Percentiles rank a stretch among this genome's conserved stretches.
These are phyloP conservation scores for Aspergillus aculeatus DNA, from an alignment of 2,329 filamentous ascomycete genomes.

Conservation along the genomic window DNA sequence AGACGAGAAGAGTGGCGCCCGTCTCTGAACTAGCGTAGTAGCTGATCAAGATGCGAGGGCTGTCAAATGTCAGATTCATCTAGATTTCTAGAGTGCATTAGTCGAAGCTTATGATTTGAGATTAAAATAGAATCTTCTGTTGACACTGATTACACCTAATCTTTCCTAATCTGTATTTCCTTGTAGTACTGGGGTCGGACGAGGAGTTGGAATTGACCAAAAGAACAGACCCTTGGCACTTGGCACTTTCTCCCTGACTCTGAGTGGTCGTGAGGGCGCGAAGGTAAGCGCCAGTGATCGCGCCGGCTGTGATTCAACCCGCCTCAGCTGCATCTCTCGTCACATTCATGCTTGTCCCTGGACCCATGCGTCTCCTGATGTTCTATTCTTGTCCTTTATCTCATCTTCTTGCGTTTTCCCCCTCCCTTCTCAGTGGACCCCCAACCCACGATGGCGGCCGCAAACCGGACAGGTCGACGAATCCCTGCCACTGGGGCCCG, in stretches of 20 bases:
- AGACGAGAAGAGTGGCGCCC: too few species aligned
- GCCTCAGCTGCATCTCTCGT: not conserved
- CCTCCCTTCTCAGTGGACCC: conserved; percentile 15
- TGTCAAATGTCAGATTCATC: not conserved
- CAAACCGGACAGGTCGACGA: conserved; percentile 7
- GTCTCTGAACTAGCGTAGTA: not conserved
- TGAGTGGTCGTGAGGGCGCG: conserved; percentile 15
- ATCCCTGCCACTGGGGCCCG: conserved; percentile 13
- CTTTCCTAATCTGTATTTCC: not conserved
- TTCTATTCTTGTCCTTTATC: conserved; percentile 20
- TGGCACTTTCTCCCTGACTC: conserved; percentile 6
- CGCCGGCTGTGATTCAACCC: conserved; percentile 34
- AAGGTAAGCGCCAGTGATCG: conserved; percentile 30
- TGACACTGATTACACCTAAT: not conserved
- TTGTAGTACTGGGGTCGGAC: not conserved
- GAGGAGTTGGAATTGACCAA: not conserved
- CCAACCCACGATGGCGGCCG: conserved; percentile 15
- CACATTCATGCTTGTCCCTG: not conserved
- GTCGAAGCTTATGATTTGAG: conserved; percentile 13
- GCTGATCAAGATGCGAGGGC: conserved; percentile 1
- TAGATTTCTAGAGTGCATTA: conserved; percentile 20
- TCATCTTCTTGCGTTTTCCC: conserved; percentile 11
- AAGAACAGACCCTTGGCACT: not conserved
- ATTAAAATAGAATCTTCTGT: not conserved
- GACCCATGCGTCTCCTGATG: conserved; percentile 11